Evolutionary conservation across 2,329 filamentous ascomycete genomes (phyloP).

Genomic region (Coniochaeta pulveracea): DNA sequence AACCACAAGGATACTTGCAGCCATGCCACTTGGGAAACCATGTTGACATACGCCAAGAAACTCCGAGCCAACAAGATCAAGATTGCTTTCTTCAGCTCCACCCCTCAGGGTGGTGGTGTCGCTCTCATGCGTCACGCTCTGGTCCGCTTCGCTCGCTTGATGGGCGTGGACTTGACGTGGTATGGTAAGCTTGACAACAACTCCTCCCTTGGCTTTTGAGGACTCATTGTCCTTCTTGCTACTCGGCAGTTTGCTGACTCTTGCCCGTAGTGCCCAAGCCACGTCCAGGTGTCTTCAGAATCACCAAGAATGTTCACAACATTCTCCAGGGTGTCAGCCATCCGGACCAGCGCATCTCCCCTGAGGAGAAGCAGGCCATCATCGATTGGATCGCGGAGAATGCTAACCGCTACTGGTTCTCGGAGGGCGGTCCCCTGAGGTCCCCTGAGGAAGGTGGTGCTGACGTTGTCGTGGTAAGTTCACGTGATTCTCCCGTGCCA

Average conservation of each 20-base stretch:
- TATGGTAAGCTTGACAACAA: constrained; percentile 35
- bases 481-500: background rate
- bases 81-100: constrained; percentile 66
- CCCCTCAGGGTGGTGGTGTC: constrained; percentile 73
- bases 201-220: background rate
- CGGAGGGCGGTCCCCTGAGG: constrained; percentile 53
- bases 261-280: constrained; percentile 56
- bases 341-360: constrained; percentile 50
- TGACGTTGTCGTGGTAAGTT: constrained; percentile 54
- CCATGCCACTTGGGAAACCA: constrained; percentile 51
- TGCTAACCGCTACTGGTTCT: constrained; percentile 64
- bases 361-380: constrained; percentile 50
- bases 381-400: constrained; percentile 65
- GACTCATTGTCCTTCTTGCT: background rate
- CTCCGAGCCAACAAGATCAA: constrained; percentile 54
- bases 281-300: constrained; percentile 66
- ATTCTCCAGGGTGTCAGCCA: constrained; percentile 70
- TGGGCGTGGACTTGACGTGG: constrained; percentile 64
- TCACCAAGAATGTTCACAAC: constrained; percentile 83
- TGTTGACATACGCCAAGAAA: constrained; percentile 49
- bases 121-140: constrained; percentile 73
- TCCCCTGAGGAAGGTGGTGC: constrained; percentile 58
- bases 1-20: constrained; percentile 52
- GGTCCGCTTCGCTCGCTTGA: constrained; percentile 55
- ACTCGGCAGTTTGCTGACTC: background rate